phyloP scores from a whole-genome alignment of 169 alveolate genomes.

The Eimeria praecox region DNA sequence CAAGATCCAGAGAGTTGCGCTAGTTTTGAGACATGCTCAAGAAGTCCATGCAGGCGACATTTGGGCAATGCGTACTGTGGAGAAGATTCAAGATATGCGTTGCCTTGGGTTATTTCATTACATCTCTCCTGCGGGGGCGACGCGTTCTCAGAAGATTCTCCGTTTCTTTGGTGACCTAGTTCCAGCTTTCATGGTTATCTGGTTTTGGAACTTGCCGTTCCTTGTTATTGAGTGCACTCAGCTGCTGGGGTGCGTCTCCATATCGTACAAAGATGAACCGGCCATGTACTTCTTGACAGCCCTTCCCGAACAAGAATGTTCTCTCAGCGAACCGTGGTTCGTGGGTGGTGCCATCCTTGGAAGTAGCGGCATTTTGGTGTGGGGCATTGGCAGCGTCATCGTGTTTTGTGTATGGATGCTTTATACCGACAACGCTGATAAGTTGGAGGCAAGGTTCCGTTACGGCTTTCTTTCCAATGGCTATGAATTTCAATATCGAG shows the following conservation, averaged over 20 bases:
- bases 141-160: slow-evolving; percentile 32
- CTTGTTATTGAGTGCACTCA: slow-evolving; percentile 78
- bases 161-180: slow-evolving; percentile 77
- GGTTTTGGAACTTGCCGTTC: slow-evolving; percentile 81
- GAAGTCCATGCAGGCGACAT: slow-evolving; percentile 79
- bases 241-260: slow-evolving; percentile 80
- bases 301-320: slow-evolving; percentile 77
- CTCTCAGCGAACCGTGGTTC: slow-evolving; percentile 65
- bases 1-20: slow-evolving; percentile 58
- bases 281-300: slow-evolving; percentile 67
- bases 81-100: slow-evolving; percentile 47
- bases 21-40: slow-evolving; percentile 76
- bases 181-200: slow-evolving; percentile 80
- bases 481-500: slow-evolving; percentile 76
- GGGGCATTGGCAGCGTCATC: slow-evolving; percentile 76
- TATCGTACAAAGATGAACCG: slow-evolving; percentile 65
- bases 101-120: slow-evolving; percentile 81
- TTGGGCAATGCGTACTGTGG: slow-evolving; percentile 76
- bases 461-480: slow-evolving; percentile 81
- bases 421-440: slow-evolving; percentile 60
- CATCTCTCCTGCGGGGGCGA: slow-evolving; percentile 37
- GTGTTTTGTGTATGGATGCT: slow-evolving; percentile 71
- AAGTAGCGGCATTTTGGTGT: slow-evolving; percentile 57
- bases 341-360: slow-evolving; percentile 76
- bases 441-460: slow-evolving; percentile 58